Conservation (phyloP, 441 rosid genomes). For the Sinapis alba region DNA sequence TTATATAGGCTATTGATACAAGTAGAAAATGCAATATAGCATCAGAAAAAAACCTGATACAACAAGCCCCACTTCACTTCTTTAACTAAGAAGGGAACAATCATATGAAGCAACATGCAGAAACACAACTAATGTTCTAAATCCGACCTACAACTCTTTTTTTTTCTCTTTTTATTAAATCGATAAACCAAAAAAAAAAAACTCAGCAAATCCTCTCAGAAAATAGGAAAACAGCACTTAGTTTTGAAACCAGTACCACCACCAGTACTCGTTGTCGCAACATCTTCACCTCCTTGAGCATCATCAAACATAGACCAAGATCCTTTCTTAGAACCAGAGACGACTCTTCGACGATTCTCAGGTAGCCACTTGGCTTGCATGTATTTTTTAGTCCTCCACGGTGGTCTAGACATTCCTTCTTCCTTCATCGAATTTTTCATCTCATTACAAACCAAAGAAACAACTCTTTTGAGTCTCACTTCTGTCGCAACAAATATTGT, state of each 20-base stretch:
- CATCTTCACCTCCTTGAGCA: background rate
- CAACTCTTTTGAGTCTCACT: constrained; percentile 47
- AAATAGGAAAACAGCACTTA: constrained; percentile 48
- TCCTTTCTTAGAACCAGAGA: constrained; percentile 30
- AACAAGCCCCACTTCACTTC: constrained; percentile 16
- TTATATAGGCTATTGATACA: constrained; percentile 1
- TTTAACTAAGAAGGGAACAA: background rate
- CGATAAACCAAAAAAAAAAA: background rate
- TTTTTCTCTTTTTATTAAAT: background rate
- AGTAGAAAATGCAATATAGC: constrained; percentile 24
- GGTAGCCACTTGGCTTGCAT: constrained; percentile 71
- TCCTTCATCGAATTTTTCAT: constrained; percentile 54
- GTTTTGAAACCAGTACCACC: constrained; percentile 6
- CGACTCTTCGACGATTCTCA: constrained; percentile 46
- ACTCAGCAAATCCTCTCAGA: constrained; percentile 34
- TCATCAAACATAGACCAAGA: constrained; percentile 31
- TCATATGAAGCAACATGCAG: background rate
- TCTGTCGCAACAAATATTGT: constrained; percentile 48
- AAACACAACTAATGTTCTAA: background rate
- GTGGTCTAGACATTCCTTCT: constrained; percentile 53
- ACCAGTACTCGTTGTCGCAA: constrained; percentile 7
- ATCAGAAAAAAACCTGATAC: constrained; percentile 25
- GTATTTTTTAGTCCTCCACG: constrained; percentile 63
- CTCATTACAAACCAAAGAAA: constrained; percentile 53
- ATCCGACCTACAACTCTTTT: constrained; percentile 2